Base-by-base conservation (phyloP, 306 rosid species). In the Prunus salicina region DNA sequence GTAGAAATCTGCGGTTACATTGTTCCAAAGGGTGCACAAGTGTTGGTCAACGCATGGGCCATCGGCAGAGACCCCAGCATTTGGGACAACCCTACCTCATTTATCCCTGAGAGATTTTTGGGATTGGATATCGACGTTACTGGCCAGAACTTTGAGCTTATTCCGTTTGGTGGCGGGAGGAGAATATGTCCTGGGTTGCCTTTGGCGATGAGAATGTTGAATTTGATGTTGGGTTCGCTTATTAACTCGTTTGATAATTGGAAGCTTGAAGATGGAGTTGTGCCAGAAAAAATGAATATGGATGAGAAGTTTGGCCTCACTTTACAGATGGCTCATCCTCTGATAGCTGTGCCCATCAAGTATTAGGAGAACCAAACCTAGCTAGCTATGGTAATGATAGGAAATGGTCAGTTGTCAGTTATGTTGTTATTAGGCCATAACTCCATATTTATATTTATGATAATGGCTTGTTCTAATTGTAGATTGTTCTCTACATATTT, bases 131-230 rank as follows among this genome's bases (percentile, higher is more conserved):
- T 78, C 2, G 81, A 81, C n/a, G 20, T 52, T 6, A 51, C 18
- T 28, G 82, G 84, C 3, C 34, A 60, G 0, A 22, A 79, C 57
- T 87, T 81, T 79, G 79, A 84, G 79, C 78, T 87, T 2, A n/a
- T 65, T 25, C 86, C 88, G 0, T 87, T 87, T 25, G 82, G 86
- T 11, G 63, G 72, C 3, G 86, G 82, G 6, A 22, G 86, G 11
- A 58, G 90, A 41, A 84, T 69, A 28, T 87, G 86, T 13, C 86
- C 84, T 14, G 86, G 88, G 1, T 52, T 67, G 55, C 75, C 72
- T 11, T 53, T 84, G 77, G 88, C 85, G 0, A 58, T 13, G 19
- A 25, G 84, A 16, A 82, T 84, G 81, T 2, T 84, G 55, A 74
- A 81, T 30, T 34, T 80, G 79, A 71, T 77, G 50, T 65, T 87